Percentiles rank a stretch among this genome's conserved stretches.
phyloP scores from a whole-genome alignment of 768 basidiomycete species.

The Termitomyces sp. region DNA sequence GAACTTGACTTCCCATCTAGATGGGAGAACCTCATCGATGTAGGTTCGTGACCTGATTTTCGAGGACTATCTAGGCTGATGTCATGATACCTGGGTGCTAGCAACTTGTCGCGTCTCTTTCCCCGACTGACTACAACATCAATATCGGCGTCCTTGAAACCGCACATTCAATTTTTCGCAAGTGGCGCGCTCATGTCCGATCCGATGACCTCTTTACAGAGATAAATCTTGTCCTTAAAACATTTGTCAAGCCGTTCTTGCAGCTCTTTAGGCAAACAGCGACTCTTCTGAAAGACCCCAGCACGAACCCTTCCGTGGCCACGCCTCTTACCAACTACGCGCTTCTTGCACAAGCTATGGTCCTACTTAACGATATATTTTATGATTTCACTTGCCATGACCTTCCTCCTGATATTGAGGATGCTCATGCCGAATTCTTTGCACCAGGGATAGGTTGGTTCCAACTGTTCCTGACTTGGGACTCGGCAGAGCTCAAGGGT shows the following conservation, averaged over 20 bases:
- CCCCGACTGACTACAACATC: slow-evolving; percentile 73
- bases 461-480: slow-evolving; percentile 79
- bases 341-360: slow-evolving; percentile 68
- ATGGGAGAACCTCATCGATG: slow-evolving; percentile 90
- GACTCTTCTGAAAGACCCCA: slow-evolving; percentile 38
- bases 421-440: slow-evolving; percentile 82
- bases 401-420: slow-evolving; percentile 91
- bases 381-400: slow-evolving; percentile 96
- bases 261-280: slow-evolving; percentile 75
- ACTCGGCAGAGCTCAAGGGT: slow-evolving; percentile 60
- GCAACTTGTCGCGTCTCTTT: slow-evolving; percentile 89
- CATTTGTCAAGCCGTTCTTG: slow-evolving; percentile 83
- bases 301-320: slow-evolving; percentile 31
- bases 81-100: slow-evolving; percentile 25
- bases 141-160: slow-evolving; percentile 92
- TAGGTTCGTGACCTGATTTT: slow-evolving; percentile 35
- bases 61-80: slow-evolving; percentile 1
- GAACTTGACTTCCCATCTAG: slow-evolving; percentile 85
- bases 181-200: slow-evolving; percentile 89
- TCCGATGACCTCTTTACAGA: slow-evolving; percentile 84
- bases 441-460: slow-evolving; percentile 67
- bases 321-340: slow-evolving; percentile 37
- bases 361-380: slow-evolving; percentile 81
- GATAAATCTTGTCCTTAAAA: slow-evolving; percentile 86
- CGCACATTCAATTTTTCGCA: slow-evolving; percentile 92